Base-by-base conservation (phyloP, 2,329 filamentous ascomycete species). In the Fusarium sulawesiense region DNA sequence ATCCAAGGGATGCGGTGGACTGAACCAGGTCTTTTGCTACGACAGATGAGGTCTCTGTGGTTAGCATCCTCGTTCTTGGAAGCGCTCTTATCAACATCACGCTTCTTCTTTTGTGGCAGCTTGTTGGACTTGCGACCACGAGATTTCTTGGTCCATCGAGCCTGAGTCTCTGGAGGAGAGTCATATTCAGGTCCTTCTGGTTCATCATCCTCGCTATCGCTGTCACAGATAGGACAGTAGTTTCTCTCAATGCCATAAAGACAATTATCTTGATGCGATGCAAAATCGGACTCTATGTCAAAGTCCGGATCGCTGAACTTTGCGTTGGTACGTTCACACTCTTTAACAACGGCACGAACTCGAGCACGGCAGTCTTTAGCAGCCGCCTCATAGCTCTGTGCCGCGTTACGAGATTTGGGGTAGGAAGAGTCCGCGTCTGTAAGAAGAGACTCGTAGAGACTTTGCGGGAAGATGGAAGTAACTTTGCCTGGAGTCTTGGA, bases 221-320 rank as follows among this genome's bases (percentile, higher is more conserved):
- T 57, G 23, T 68, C 65, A 6, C 69, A 56, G 6, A 53, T 29
- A 53, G 32, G 23, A 10, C 66, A 71, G 20, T 66, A 54, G 18
- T 61, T 69, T 29, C 68, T 61, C 8, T 66, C 50, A 21, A 74
- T 57, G 63, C 84, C 80, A 71, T 76, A 73, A 30, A 83, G 77
- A 45, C 81, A 83, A 66, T 83, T 82, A 21, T 74, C 53, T 13
- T 73, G 54, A 2, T 50, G 42, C 7, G 82, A 84, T 70, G 48
- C 53, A 53, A 72, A 71, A 60, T 84, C 82, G 8, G 69, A 63
- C 69, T 83, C 82, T 50, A 83, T 79, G 59, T 83, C 81, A 59
- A 83, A 84, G 67, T 83, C 81, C 2, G 80, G 76, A 53, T 84
- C 82, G 46, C 79, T 82, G 60, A 81, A 84, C 73, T 82, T 84